Evolutionary conservation across 805 yeast genomes (phyloP).

Genomic region (Brettanomyces nanus): DNA sequence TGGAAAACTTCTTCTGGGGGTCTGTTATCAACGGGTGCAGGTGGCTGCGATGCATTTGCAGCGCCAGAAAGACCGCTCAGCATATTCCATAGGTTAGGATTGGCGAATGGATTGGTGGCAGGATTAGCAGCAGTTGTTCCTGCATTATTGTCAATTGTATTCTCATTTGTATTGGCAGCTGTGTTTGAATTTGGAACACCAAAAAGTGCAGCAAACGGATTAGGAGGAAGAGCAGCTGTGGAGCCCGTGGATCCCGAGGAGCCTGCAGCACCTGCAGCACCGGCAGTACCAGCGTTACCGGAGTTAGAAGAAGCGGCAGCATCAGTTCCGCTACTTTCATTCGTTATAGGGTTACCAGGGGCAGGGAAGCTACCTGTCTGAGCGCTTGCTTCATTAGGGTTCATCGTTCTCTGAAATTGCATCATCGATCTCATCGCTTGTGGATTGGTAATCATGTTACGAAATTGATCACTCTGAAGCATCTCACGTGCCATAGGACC

Average conservation of each 20-base stretch:
- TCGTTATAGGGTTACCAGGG: slow-evolving; percentile 32
- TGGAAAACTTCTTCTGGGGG: slow-evolving; percentile 80
- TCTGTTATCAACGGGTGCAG: slow-evolving; percentile 43
- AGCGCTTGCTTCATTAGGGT: slow-evolving; percentile 23
- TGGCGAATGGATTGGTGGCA: slow-evolving; percentile 33
- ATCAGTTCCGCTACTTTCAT: slow-evolving; percentile 9
- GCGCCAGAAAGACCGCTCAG: slow-evolving; percentile 43
- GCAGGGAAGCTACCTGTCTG: slow-evolving; percentile 35
- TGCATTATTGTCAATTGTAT: slow-evolving; percentile 8
- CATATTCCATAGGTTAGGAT: slow-evolving; percentile 39
- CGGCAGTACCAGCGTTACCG: slow-evolving; percentile 4
- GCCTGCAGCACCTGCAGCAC: slow-evolving; percentile 11
- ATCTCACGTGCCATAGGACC: slow-evolving; percentile 85
- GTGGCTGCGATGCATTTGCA: slow-evolving; percentile 47
- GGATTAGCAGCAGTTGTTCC: slow-evolving; percentile 16
- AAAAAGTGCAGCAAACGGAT: slow-evolving; percentile 37
- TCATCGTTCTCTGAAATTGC: slow-evolving; percentile 56
- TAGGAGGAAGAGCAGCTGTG: slow-evolving; percentile 30
- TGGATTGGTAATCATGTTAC: slow-evolving; percentile 77
- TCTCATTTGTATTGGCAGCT: slow-evolving; percentile 21
- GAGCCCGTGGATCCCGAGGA: slow-evolving; percentile 12
- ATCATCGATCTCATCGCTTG: slow-evolving; percentile 76
- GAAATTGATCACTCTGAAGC: slow-evolving; percentile 75
- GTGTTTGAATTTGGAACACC: slow-evolving; percentile 16
- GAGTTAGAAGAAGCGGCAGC: slow-evolving; percentile 4